Evolutionary conservation across 2,329 filamentous ascomycete species (phyloP), one percentile per base, ranked within the genome.

Genomic region (Trichoderma atrobrunneum): DNA sequence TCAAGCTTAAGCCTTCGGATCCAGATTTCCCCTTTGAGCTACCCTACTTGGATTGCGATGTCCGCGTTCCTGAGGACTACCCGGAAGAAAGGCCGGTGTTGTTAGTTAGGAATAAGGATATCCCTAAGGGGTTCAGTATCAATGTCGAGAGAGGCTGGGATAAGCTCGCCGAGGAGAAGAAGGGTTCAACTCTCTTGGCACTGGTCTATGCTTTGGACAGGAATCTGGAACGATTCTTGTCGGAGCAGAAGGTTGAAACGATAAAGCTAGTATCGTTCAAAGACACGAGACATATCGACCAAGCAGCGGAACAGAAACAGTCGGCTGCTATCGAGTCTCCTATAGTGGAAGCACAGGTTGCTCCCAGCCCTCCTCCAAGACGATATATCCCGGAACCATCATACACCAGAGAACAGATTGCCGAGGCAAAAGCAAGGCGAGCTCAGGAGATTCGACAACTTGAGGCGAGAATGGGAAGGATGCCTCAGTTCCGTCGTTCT

Each of bases 11-110:
- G 14, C 93, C 93, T 6, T 94, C 93, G 7, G 93, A 96, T 78
- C 93, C 93, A 0, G 93, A 96, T 78, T 95, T 96, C 77, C 92
- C 93, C 1, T 95, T 93, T 80, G 92, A 94, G 73, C 84, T 95
- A 78, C 86, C 89, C 30, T 84, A 87, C 51, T 84, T 96, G 36
- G 86, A 92, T 54, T 95, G 92, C 78, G 85, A 89, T 57, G 82
- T 96, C 48, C 86, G 84, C 65, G 85, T 96, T 24, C 93, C 93
- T 2, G 79, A 78, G 11, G 81, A 81, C 21, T 95, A 93, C 80
- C 93, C 92, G 21, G 81, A 82, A 51, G 80, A 82, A 56, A 82
- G 82, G 32, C 90, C 93, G 48, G 83, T 82, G 18, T 82, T 96
- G 68, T 86, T 85, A 21, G 88, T 95, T 65, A 85, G 81, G 72